Conservation (phyloP, 371 early-diverging fungal species). For the Caulochytrium protostelioides region DNA sequence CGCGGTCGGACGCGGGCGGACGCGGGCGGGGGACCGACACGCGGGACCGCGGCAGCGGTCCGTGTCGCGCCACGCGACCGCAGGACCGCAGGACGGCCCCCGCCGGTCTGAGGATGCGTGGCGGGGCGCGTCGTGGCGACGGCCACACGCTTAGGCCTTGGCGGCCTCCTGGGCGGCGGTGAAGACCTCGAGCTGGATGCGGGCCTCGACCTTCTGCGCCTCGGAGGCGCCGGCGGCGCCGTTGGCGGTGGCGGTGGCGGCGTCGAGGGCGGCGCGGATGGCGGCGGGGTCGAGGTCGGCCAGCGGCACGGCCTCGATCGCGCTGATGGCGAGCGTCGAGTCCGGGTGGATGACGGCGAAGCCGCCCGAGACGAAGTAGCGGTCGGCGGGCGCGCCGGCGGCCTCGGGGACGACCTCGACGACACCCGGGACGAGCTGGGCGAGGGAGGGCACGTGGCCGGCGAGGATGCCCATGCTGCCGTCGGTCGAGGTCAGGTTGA, state of each 20-base stretch:
- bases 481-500: conserved; percentile 77
- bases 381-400: conserved; percentile 11
- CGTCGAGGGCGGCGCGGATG: conserved; percentile 36
- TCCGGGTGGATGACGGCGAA: conserved; percentile 93
- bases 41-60: no score
- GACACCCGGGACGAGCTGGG: conserved; percentile 65
- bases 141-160: neutral
- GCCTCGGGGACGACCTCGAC: conserved; percentile 61
- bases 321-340: conserved; percentile 87
- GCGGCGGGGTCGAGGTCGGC: conserved; percentile 51
- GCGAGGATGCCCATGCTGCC: conserved; percentile 97
- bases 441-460: conserved; percentile 89
- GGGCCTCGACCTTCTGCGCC: conserved; percentile 60
- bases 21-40: no score
- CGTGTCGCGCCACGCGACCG: no score
- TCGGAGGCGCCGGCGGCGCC: conserved; percentile 38
- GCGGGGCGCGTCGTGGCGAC: no score
- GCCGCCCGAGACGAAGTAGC: conserved; percentile 65
- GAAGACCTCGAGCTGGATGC: conserved; percentile 70
- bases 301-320: conserved; percentile 77
- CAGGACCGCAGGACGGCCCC: no score
- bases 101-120: no score
- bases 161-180: conserved; percentile 37
- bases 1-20: no score
- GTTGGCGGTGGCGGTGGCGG: conserved; percentile 48